phyloP scores from a whole-genome alignment of 306 rosid genomes.

The Phaseolus lunatus region DNA sequence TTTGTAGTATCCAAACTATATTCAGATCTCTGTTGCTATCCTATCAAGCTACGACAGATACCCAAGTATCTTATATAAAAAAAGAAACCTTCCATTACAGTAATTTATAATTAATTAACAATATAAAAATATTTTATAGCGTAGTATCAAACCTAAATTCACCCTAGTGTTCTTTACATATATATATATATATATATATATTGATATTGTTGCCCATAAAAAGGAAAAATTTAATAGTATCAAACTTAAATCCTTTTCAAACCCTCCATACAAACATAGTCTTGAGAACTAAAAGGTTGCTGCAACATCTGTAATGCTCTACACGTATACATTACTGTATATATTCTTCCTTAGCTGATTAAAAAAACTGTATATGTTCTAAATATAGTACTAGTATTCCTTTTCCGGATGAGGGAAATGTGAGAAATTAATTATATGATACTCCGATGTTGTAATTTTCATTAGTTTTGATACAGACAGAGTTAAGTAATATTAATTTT shows the following conservation, averaged over 20 bases:
- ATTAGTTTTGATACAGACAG: background rate
- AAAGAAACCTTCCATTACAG: too few species aligned
- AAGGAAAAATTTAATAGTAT: too few species aligned
- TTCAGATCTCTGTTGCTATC: too few species aligned
- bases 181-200: too few species aligned
- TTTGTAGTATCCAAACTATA: too few species aligned
- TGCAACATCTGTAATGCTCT: conserved; percentile 16
- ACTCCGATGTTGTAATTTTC: background rate
- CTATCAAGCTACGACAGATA: too few species aligned
- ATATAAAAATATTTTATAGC: background rate
- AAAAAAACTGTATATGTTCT: background rate
- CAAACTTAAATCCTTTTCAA: background rate
- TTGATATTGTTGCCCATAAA: too few species aligned
- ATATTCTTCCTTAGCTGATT: too few species aligned
- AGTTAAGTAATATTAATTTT: background rate
- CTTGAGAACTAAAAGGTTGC: background rate
- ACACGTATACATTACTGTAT: conserved; percentile 16
- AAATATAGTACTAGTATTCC: background rate
- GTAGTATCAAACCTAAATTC: background rate
- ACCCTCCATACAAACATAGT: background rate
- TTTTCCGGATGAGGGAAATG: background rate
- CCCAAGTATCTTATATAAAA: too few species aligned
- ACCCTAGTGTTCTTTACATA: too few species aligned
- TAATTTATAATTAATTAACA: background rate
- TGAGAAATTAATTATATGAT: background rate